Base-by-base conservation (phyloP, 495 filamentous ascomycete species). In the Podospora didyma region DNA sequence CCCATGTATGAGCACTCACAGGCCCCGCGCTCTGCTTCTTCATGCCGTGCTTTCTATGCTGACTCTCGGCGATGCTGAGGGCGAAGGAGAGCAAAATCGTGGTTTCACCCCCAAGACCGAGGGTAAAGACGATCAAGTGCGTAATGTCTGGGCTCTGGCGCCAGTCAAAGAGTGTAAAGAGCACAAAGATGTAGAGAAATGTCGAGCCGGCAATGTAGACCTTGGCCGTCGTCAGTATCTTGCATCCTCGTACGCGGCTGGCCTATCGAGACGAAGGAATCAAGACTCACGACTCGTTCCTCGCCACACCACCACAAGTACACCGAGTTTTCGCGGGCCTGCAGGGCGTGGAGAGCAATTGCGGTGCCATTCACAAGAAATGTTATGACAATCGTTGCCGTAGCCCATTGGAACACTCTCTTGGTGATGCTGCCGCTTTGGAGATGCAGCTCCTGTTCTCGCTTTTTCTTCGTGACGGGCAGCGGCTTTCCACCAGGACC, bases 291-390 rank as follows among this genome's bases (percentile, higher is more conserved):
- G 68, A 87, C 87, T 53, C 85, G 81, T 26, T 88, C 77, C 72
- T 96, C 84, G 26, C 89, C 90, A 66, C 90, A 93, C 94, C 92
- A 97, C 92, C 92, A n/a, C n/a, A n/a, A n/a, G n/a, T n/a, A 97
- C 41, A 17, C 51, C 12, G 26, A 20, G 21, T 23, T 23, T 9
- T 83, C 76, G 59, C 89, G 77, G 31, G 86, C 62, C 16, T 79
- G 60, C 54, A 96, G 75, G 57, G 90, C 87, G 78, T 92, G 93
- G 53, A 82, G 54, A 46, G 94, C 83, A 61, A 95, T 86, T 63
- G 89, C 85, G 46, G 75, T 77, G 41, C 26, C 26, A 31, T 31
- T 31, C 4, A 9, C 26, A 31, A 31, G 9, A 31, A 31, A 31
- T 3, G 26, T 31, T 31, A 31, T 31, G 26, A 31, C 9, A 31